Evolutionary conservation across 1,284 basidiomycete genomes (phyloP), one percentile per base, ranked within the genome.

Genomic region (Ceratobasidium sp.): DNA sequence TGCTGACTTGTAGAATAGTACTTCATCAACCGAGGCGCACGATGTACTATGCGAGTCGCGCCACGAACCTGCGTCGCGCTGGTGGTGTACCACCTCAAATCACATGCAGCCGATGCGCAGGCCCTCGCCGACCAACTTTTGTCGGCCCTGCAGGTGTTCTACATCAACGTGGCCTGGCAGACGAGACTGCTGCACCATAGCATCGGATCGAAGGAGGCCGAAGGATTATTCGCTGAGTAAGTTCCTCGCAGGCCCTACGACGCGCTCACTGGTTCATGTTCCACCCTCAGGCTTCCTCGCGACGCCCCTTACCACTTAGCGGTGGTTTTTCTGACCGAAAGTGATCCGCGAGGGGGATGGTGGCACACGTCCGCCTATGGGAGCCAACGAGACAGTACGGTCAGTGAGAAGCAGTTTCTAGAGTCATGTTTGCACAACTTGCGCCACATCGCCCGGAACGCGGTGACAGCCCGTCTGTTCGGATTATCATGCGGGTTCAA

Each of bases 311-410:
- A 52, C n/a, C 65, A 68, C 46, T 29, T 68, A 7, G 65, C 49
- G 13, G 65, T 68, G 11, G 19, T 68, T 29, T 68, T 68, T 17
- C 2, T 68, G 19, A 68, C 65, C 15, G 65, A 68, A 34, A 46
- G 65, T 15, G 65, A 68, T 37, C 65, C 65, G 3, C 65, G 34
- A 2, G 65, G 65, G 2, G 65, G 65, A 17, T 68, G 65, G 65
- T 68, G 65, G 65, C 65, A 68, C 29, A 68, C 65, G 2, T 68
- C 65, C 17, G 15, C 29, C 4, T 46, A 66, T 49, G 43, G 64
- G 8, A 46, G 44, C 32, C 65, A 68, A 52, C 25, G 34, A n/a
- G 65, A 68, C n/a, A 7, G 22, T 11, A 9, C 9, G 4, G 46
- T 68, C 0, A 51, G 22, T 13, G 65, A 68, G 49, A 5, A 22